Percentiles rank a stretch among this genome's conserved stretches.
phyloP scores from a whole-genome alignment of 2,329 filamentous ascomycete genomes.

The Reticulascus tulasneorum region DNA sequence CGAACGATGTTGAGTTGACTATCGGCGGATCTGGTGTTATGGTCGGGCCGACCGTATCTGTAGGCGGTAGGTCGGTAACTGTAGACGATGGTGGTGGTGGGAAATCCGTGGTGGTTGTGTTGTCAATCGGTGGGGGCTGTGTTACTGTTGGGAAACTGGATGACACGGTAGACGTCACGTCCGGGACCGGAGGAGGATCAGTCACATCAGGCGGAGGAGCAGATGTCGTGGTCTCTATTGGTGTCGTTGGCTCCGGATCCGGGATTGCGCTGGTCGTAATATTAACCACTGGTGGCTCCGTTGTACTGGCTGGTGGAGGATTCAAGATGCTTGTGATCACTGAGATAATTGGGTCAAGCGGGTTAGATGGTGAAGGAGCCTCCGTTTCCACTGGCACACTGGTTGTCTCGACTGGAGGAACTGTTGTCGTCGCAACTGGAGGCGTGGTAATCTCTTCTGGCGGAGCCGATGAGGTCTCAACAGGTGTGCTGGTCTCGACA shows the following conservation, averaged over 20 bases:
- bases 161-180: slow-evolving; percentile 3
- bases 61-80: slow-evolving; percentile 2
- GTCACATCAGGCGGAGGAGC: slow-evolving; percentile 9
- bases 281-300: slow-evolving; percentile 5
- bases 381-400: background rate
- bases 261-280: slow-evolving; percentile 7
- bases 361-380: slow-evolving; percentile 1
- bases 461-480: too few species aligned
- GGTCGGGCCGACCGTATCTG: too few species aligned
- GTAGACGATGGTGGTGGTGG: slow-evolving; percentile 3
- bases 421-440: too few species aligned
- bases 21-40: too few species aligned
- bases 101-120: slow-evolving; percentile 7
- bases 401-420: background rate
- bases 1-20: slow-evolving; percentile 6
- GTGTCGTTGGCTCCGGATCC: slow-evolving; percentile 2
- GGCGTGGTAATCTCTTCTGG: too few species aligned
- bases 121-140: slow-evolving; percentile 5
- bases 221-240: too few species aligned
- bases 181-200: slow-evolving; percentile 8
- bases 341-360: slow-evolving; percentile 10
- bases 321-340: slow-evolving; percentile 8
- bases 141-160: slow-evolving; percentile 2
- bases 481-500: background rate
- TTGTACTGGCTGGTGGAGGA: slow-evolving; percentile 5